Percentiles rank a stretch among this genome's conserved stretches.
Evolutionary conservation across 2,329 filamentous ascomycete species (phyloP).

Genomic region (Lasiodiplodia theobromae): DNA sequence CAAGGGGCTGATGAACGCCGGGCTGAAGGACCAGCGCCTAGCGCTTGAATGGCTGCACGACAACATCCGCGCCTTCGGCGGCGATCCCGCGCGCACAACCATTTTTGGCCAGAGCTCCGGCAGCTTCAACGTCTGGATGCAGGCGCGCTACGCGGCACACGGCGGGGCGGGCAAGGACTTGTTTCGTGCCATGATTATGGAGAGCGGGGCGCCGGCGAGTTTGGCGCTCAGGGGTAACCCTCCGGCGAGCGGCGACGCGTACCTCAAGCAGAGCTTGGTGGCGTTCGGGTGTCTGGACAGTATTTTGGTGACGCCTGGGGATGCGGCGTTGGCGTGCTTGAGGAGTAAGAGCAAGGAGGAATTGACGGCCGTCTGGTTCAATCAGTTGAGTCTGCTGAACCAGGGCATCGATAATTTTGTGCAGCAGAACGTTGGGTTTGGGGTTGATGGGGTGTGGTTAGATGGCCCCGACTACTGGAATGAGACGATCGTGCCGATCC

Average conservation of each 20-base stretch:
- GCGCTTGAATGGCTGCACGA: slow-evolving; percentile 55
- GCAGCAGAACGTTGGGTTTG: slow-evolving; percentile 1
- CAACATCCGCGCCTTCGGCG: slow-evolving; percentile 54
- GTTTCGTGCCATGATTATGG: slow-evolving; percentile 50
- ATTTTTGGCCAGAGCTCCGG: slow-evolving; percentile 49
- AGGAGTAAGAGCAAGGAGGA: slow-evolving; percentile 33
- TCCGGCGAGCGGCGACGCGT: slow-evolving; percentile 36
- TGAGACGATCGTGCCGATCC: slow-evolving; percentile 3
- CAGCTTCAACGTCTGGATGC: slow-evolving; percentile 46
- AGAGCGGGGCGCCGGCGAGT: slow-evolving; percentile 46
- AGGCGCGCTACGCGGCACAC: slow-evolving; percentile 45
- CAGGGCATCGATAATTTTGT: background rate
- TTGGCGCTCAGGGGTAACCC: slow-evolving; percentile 39
- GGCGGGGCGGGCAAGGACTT: slow-evolving; percentile 46
- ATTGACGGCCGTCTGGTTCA: slow-evolving; percentile 28
- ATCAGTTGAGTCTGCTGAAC: background rate
- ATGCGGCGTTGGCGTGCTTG: background rate
- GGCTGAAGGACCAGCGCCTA: slow-evolving; percentile 55
- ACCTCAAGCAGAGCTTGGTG: slow-evolving; percentile 40
- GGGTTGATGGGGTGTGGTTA: background rate
- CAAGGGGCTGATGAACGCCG: slow-evolving; percentile 59
- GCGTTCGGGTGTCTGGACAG: background rate
- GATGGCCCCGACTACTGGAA: slow-evolving; percentile 1
- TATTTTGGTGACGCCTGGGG: background rate
- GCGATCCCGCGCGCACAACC: slow-evolving; percentile 45